Conservation (phyloP, 768 basidiomycete species). For the Infundibulicybe gibba region DNA sequence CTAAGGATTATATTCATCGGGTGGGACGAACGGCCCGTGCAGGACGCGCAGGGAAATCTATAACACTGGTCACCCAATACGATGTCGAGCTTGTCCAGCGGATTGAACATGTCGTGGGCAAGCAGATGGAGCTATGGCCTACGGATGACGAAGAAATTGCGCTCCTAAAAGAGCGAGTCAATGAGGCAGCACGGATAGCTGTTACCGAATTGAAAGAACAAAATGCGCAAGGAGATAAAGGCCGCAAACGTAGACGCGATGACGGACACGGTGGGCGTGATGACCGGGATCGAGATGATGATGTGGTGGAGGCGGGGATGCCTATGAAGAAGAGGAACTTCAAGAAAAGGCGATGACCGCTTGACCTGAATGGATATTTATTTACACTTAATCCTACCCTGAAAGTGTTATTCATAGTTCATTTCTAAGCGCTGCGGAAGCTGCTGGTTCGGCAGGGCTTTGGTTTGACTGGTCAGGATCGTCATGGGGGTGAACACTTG, state of each 20-base stretch:
- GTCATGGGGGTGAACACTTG: too few species aligned
- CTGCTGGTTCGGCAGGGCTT: too few species aligned
- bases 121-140: slow-evolving; percentile 88
- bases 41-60: slow-evolving; percentile 93
- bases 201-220: slow-evolving; percentile 81
- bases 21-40: slow-evolving; percentile 98
- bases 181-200: slow-evolving; percentile 79
- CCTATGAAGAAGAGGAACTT: slow-evolving; percentile 55
- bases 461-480: too few species aligned
- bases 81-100: slow-evolving; percentile 96
- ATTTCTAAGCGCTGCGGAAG: too few species aligned
- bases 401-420: too few species aligned
- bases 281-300: slow-evolving; percentile 89
- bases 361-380: background rate
- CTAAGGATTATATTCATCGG: slow-evolving; percentile 98
- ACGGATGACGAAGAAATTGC: slow-evolving; percentile 88
- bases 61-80: slow-evolving; percentile 98
- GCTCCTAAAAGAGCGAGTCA: slow-evolving; percentile 82
- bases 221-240: slow-evolving; percentile 36
- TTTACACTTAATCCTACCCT: too few species aligned
- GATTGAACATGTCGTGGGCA: slow-evolving; percentile 88
- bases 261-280: slow-evolving; percentile 51
- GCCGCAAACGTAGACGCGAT: slow-evolving; percentile 34
- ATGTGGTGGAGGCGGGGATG: slow-evolving; percentile 88
- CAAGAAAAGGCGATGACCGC: slow-evolving; percentile 36